These are phyloP conservation scores for Drechslerella dactyloides DNA, from an alignment of 2,329 filamentous ascomycete genomes.

Conservation along the genomic window DNA sequence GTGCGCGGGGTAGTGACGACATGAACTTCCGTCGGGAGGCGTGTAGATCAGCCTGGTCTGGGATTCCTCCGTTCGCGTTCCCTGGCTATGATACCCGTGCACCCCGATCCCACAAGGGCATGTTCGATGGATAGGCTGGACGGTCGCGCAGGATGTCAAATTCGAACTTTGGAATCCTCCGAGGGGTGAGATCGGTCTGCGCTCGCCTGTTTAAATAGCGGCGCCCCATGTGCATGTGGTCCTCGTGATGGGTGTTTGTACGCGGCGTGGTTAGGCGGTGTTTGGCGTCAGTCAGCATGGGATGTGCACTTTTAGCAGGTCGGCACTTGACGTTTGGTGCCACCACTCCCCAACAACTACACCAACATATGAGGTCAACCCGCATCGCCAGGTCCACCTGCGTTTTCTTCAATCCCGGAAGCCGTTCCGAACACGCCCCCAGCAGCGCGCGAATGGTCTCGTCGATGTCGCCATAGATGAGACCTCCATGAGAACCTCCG, in stretches of 20 bases:
- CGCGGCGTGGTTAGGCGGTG: conserved; percentile 8
- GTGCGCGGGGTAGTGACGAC: conserved; percentile 15
- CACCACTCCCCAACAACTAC: conserved; percentile 11
- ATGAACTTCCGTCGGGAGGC: neutral
- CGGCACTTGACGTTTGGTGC: neutral
- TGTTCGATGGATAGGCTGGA: conserved; percentile 5
- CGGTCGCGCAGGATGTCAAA: neutral
- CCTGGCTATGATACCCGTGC: conserved; percentile 2
- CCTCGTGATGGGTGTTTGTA: conserved; percentile 19
- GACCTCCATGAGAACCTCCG: conserved; percentile 38
- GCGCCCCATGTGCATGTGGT: neutral
- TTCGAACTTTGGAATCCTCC: neutral
- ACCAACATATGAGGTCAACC: conserved; percentile 44
- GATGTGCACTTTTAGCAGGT: neutral
- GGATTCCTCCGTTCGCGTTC: neutral
- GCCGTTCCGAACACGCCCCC: conserved; percentile 18
- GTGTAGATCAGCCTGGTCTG: neutral
- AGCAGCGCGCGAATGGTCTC: conserved; percentile 9
- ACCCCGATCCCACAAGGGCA: neutral
- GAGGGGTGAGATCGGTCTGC: neutral
- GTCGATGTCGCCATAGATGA: conserved; percentile 40
- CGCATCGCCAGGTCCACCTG: conserved; percentile 36
- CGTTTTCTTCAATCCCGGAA: conserved; percentile 13
- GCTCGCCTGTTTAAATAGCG: neutral
- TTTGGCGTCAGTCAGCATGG: conserved; percentile 10